Evolutionary conservation across 1,284 basidiomycete species (phyloP), one percentile per base, ranked within the genome.

Genomic region (Fistulinella cinereoalba): DNA sequence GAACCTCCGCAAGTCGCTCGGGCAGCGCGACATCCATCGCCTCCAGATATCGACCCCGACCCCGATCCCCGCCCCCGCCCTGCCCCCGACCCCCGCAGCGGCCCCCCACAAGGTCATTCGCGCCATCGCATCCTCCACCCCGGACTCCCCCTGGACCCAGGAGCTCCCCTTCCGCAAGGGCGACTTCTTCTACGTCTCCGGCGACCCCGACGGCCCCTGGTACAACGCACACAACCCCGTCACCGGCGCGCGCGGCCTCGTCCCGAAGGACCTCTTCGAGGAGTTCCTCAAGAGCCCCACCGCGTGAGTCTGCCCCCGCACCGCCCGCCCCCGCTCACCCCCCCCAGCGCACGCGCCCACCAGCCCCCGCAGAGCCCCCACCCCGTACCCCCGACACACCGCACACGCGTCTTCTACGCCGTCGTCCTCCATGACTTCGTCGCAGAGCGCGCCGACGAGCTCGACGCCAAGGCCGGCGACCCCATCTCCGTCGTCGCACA

Each of bases 91-190:
- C 80, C 16, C 71, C 84, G 5, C 94, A n/a, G n/a, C n/a, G n/a
- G n/a, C 94, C 2, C 94, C 97, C 1, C 90, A 96, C 71, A 96
- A 94, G 67, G 95, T 98, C 62, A 97, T 99, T 61, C 86, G 91
- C 49, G 95, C 97, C 6, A 75, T 89, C 52, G 68, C 77, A 22
- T 67, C 78, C 18, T 85, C 94, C 71, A 71, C 78, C 36, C 83
- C 91, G 2, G 76, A 79, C 46, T 81, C 85, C 0, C 90, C 93
- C n/a, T n/a, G n/a, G n/a, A 27, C 7, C 1, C 86, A 92, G 61
- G 88, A 98, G 62, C 81, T 99, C 45, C 83, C 89, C 36, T 99
- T 98, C 66, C 76, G 82, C 56, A 89, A 90, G 69, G 97, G 97
- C 52, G 97, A 99, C 72, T 98, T 98, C 71, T 98, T 97, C 74